Evolutionary conservation across 2,329 filamentous ascomycete genomes (phyloP).

Genomic region (Periglandula ipomoeae): DNA sequence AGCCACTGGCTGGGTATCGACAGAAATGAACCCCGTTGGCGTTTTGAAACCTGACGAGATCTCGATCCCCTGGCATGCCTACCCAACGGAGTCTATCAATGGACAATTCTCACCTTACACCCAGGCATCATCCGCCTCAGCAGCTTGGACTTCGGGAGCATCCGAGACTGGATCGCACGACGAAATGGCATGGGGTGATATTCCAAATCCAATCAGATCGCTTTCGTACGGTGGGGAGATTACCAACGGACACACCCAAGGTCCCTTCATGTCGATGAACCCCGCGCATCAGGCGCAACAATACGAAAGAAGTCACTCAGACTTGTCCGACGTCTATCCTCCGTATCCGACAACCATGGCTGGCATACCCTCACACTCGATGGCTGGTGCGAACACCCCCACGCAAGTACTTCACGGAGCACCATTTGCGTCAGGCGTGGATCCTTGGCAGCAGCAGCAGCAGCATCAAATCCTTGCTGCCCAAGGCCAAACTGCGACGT

Average conservation of each 20-base stretch:
- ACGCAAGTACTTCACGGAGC: constrained; percentile 26
- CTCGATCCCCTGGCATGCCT: constrained; percentile 38
- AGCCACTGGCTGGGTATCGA: constrained; percentile 34
- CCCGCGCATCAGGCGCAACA: constrained; percentile 26
- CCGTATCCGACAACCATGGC: constrained; percentile 27
- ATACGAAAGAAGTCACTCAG: constrained; percentile 34
- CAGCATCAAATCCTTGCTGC: constrained; percentile 25
- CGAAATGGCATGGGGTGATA: constrained; percentile 34
- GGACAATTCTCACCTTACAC: constrained; percentile 42
- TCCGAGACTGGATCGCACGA: constrained; percentile 31
- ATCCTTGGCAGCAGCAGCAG: constrained; percentile 34
- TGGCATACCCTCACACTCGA: constrained; percentile 25
- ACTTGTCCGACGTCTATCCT: constrained; percentile 35
- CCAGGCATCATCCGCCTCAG: constrained; percentile 28
- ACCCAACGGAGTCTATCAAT: constrained; percentile 40
- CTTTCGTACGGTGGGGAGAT: constrained; percentile 39
- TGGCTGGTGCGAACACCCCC: constrained; percentile 20
- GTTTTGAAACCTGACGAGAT: constrained; percentile 34
- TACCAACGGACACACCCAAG: constrained; percentile 23
- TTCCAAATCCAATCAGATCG: constrained; percentile 35
- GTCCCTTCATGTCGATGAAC: constrained; percentile 31
- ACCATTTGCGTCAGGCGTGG: constrained; percentile 24
- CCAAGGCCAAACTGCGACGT: constrained; percentile 17
- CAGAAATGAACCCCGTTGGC: constrained; percentile 30
- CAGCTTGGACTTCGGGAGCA: constrained; percentile 30